Conservation (phyloP, 306 rosid genomes). For the Acacia confusa region DNA sequence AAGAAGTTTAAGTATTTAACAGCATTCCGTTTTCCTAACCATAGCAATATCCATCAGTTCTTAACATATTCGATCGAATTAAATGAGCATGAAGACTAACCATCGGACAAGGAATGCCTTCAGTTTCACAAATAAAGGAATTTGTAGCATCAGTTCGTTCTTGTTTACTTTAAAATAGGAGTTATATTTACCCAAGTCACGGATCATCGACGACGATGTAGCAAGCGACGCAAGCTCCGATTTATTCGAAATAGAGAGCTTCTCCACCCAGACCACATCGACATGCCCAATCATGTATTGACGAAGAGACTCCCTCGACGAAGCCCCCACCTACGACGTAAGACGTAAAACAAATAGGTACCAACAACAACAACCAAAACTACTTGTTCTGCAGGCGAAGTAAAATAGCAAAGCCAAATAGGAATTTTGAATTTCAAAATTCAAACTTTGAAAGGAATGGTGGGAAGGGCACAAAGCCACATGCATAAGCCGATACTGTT, state of each 20-base stretch:
- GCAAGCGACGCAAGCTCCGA: conserved; percentile 88
- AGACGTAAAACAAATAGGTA: conserved; percentile 30
- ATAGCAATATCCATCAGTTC: not conserved
- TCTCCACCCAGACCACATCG: conserved; percentile 47
- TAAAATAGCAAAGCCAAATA: too few relatives aligned
- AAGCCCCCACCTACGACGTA: conserved; percentile 20
- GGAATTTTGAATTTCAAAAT: too few relatives aligned
- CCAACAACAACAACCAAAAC: not conserved
- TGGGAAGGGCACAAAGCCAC: too few relatives aligned
- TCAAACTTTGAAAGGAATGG: too few relatives aligned
- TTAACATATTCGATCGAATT: not conserved
- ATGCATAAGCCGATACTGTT: too few relatives aligned
- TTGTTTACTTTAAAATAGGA: too few relatives aligned
- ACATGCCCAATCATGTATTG: conserved; percentile 34
- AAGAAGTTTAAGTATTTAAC: conserved; percentile 17
- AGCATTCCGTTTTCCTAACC: not conserved
- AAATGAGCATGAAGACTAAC: conserved; percentile 40
- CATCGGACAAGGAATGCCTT: conserved; percentile 38
- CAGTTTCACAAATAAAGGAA: not conserved
- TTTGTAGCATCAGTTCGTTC: conserved; percentile 25
- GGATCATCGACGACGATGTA: conserved; percentile 41
- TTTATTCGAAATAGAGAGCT: conserved; percentile 75
- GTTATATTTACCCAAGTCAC: conserved; percentile 51
- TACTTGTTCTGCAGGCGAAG: conserved; percentile 27
- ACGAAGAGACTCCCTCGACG: conserved; percentile 46